phyloP scores from a whole-genome alignment of 306 rosid genomes.

The Luffa aegyptiaca region DNA sequence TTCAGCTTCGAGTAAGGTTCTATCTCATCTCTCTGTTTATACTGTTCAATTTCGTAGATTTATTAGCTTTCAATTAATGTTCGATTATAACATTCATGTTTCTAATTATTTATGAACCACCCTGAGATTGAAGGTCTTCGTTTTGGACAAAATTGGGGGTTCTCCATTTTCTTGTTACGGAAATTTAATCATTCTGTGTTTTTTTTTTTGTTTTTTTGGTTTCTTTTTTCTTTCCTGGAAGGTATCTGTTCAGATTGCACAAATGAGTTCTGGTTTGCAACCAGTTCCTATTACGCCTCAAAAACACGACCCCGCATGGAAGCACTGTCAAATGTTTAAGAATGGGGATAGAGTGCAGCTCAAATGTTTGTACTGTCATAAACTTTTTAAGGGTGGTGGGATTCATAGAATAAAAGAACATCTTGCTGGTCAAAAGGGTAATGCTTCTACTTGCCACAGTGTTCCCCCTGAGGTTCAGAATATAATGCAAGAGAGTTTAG shows the following conservation, averaged over 20 bases:
- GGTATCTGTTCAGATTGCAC: background rate
- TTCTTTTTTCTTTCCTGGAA: background rate
- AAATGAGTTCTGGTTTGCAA: slow-evolving; percentile 54
- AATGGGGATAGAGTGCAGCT: slow-evolving; percentile 77
- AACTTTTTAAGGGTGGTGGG: slow-evolving; percentile 93
- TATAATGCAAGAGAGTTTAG: slow-evolving; percentile 67
- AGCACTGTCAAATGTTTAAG: slow-evolving; percentile 81
- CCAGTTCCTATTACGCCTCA: slow-evolving; percentile 65
- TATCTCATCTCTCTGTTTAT: slow-evolving; percentile 3
- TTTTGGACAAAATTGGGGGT: background rate
- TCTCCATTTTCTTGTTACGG: background rate
- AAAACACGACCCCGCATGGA: slow-evolving; percentile 94
- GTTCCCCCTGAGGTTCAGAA: slow-evolving; percentile 72
- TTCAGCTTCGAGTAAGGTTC: slow-evolving; percentile 39
- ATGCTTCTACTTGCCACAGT: slow-evolving; percentile 65
- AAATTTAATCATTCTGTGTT: background rate
- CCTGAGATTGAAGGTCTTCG: background rate
- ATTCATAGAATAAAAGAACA: slow-evolving; percentile 98
- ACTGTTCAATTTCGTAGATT: background rate
- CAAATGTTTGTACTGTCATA: slow-evolving; percentile 69
- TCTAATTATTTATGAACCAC: background rate
- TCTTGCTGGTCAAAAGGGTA: slow-evolving; percentile 83
- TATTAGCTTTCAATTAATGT: background rate
- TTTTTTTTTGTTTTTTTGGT: no score
- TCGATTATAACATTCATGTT: background rate